phyloP scores from a whole-genome alignment of 129 eudicot genomes.

The Flaveria sonorensis region DNA sequence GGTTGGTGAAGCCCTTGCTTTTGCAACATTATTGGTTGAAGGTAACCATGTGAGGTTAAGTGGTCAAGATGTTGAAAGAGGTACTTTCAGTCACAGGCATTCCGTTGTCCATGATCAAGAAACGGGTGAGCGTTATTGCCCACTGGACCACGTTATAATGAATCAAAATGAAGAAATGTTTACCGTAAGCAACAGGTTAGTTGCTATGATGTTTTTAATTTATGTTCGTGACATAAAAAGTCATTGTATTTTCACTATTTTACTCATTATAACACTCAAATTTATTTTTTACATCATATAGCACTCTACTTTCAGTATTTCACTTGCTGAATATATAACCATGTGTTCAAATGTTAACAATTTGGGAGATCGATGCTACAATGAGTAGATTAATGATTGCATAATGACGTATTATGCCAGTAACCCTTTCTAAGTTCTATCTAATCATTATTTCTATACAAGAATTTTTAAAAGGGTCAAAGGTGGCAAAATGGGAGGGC shows the following conservation, averaged over 20 bases:
- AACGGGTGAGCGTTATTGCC: slow-evolving; percentile 86
- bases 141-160: slow-evolving; percentile 67
- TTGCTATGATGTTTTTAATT: slow-evolving; percentile 4
- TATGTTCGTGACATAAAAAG: neutral
- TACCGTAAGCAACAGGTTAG: slow-evolving; percentile 94
- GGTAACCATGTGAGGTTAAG: slow-evolving; percentile 96
- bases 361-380: neutral
- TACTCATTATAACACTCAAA: neutral
- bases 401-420: neutral
- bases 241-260: neutral
- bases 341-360: neutral
- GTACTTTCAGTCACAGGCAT: slow-evolving; percentile 96
- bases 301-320: neutral
- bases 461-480: neutral
- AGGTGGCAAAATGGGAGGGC: slow-evolving; percentile 2
- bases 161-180: slow-evolving; percentile 92
- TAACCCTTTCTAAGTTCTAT: neutral
- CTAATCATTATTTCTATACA: neutral
- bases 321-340: neutral
- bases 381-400: neutral
- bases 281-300: neutral
- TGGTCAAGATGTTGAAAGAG: slow-evolving; percentile 97
- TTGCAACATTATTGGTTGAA: slow-evolving; percentile 87
- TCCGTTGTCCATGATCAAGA: slow-evolving; percentile 91
- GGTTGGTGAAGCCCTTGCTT: slow-evolving; percentile 94